Base-by-base conservation (phyloP, 1,284 basidiomycete genomes). In the Moesziomyces globuligerus region DNA sequence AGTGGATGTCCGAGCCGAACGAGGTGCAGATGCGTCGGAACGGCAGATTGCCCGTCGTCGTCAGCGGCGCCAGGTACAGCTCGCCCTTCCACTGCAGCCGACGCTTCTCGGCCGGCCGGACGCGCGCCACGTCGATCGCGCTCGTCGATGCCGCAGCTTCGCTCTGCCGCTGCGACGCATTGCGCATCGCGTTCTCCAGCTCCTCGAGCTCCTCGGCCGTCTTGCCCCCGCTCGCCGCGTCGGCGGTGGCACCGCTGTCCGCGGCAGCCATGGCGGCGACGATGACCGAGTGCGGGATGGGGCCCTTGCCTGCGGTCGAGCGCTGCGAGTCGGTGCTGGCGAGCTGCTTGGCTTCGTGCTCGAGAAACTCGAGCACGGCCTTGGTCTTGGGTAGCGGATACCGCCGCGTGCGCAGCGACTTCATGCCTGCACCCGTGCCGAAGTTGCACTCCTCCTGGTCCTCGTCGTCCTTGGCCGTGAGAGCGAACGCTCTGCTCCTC, bases 11-110 rank as follows among this genome's bases (percentile, higher is more conserved):
- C 1, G 91, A 92, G 7, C 95, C 95, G 62, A 92, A 90, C 34
- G 87, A 85, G 6, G 91, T 88, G 73, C 93, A 97, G 18, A 98
- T 83, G 21, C 94, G 88, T 17, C 95, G 89, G 86, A 98, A 98
- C 0, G 95, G 95, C 76, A 98, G 83, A 77, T 98, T 98, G 25
- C 95, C 94, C 25, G 95, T 93, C 0, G 94, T 98, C 0, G 95
- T 98, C 10, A 98, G 85, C 0, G 95, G 94, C 0, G 94, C 94
- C 1, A 96, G 88, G 84, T 98, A 98, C 2, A 92, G 90, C 82
- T 93, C 92, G 58, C 70, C 72, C 10, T 91, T 85, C 93, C 94
- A 98, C 75, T 92, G 84, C 21, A 98, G 83, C 25, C 92, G 85
- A 79, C 89, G 91, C 86, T 97, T 98, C 84, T 98, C 95, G 13